phyloP scores from a whole-genome alignment of 805 yeast species.

The Kazachstania kunashirensis region DNA sequence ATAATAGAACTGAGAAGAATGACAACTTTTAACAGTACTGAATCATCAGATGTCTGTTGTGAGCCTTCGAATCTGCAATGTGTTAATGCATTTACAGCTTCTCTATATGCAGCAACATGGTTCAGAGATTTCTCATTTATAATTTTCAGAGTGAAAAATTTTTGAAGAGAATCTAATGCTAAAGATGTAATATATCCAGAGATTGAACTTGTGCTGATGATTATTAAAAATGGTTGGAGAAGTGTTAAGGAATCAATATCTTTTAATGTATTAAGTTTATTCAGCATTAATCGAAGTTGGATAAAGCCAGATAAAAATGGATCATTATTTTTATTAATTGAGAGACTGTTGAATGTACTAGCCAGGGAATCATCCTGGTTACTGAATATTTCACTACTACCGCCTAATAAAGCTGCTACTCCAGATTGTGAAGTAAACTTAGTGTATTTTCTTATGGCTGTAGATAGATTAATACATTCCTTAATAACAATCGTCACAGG shows the following conservation, averaged over 20 bases:
- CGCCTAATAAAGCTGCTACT: constrained; percentile 77
- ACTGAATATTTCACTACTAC: constrained; percentile 44
- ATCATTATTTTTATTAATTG: constrained; percentile 30
- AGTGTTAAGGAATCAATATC: constrained; percentile 63
- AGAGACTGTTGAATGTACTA: constrained; percentile 27
- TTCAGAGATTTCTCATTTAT: constrained; percentile 48
- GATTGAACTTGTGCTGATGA: constrained; percentile 74
- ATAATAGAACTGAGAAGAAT: constrained; percentile 61
- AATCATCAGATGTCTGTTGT: constrained; percentile 86
- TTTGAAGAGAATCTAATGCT: constrained; percentile 67
- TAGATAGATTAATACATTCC: constrained; percentile 77
- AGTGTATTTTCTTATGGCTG: constrained; percentile 83
- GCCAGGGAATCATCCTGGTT: constrained; percentile 35
- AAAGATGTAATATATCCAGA: constrained; percentile 78
- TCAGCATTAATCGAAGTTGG: constrained; percentile 62
- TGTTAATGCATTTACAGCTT: constrained; percentile 51
- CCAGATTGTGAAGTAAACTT: constrained; percentile 56
- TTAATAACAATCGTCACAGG: constrained; percentile 75
- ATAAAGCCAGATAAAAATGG: constrained; percentile 73
- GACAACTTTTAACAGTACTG: constrained; percentile 76
- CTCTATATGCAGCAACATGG: constrained; percentile 48
- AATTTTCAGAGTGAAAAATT: constrained; percentile 61
- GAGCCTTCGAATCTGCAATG: constrained; percentile 95
- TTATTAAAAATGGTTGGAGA: constrained; percentile 76
- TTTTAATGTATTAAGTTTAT: constrained; percentile 41